These are phyloP conservation scores for Cantharellus cinnabarinus DNA, from an alignment of 768 basidiomycete genomes.

Conservation along the genomic window DNA sequence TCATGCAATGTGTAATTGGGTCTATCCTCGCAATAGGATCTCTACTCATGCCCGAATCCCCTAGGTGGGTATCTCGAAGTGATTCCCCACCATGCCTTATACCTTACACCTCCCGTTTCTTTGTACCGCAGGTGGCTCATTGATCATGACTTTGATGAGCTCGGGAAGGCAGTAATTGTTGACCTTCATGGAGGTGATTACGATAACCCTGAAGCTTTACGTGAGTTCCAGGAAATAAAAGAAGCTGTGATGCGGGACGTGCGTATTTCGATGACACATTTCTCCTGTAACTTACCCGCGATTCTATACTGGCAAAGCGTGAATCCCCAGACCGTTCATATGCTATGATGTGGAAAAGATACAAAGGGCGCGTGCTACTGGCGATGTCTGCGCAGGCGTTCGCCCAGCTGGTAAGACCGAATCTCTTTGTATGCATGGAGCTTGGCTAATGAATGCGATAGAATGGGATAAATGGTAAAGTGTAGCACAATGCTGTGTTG, in stretches of 20 bases:
- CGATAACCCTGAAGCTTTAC: constrained; percentile 41
- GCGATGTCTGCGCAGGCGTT: constrained; percentile 94
- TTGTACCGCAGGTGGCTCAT: constrained; percentile 46
- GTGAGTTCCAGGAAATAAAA: constrained; percentile 84
- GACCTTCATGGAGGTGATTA: constrained; percentile 74
- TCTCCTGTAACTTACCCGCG: neutral
- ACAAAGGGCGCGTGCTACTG: constrained; percentile 70
- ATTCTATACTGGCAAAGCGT: constrained; percentile 26
- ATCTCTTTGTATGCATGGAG: neutral
- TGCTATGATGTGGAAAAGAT: constrained; percentile 63
- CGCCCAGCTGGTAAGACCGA: constrained; percentile 61
- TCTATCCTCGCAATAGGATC: constrained; percentile 58
- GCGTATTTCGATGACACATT: constrained; percentile 9
- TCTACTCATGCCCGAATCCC: constrained; percentile 75
- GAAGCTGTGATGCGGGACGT: constrained; percentile 55
- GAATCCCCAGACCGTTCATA: constrained; percentile 61
- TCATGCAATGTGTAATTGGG: constrained; percentile 77
- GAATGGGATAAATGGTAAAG: constrained; percentile 83
- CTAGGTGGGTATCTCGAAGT: constrained; percentile 29
- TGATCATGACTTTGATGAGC: constrained; percentile 62
- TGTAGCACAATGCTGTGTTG: neutral
- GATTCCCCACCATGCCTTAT: neutral
- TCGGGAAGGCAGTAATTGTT: constrained; percentile 69
- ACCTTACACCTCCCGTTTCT: neutral
- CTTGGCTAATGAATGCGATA: constrained; percentile 15